These are phyloP conservation scores for Rutstroemia sp. DNA, from an alignment of 2,329 filamentous ascomycete genomes.

Conservation along the genomic window DNA sequence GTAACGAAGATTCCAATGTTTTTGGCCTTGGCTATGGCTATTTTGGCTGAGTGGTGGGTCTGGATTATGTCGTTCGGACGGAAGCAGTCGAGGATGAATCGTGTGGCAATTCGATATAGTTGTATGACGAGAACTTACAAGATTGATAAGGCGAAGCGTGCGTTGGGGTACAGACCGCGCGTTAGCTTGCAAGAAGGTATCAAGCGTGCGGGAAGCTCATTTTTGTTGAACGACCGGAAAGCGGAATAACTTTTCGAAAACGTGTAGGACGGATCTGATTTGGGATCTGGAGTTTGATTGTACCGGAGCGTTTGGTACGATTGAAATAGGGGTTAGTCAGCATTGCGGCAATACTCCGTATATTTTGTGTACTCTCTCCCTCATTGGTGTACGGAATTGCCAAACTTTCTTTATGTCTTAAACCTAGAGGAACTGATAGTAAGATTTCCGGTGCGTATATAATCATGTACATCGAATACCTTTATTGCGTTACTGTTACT, in stretches of 20 bases:
- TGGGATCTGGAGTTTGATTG: not conserved
- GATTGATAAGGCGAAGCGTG: not conserved
- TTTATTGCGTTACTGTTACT: no score
- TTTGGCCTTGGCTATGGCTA: constrained; percentile 6
- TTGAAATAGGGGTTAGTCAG: no score
- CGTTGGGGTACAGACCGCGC: not conserved
- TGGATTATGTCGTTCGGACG: constrained; percentile 11
- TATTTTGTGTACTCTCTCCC: no score
- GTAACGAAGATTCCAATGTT: constrained; percentile 8
- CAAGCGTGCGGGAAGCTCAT: not conserved
- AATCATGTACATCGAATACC: no score
- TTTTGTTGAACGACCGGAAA: not conserved
- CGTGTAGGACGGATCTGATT: no score
- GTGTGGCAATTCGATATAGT: not conserved
- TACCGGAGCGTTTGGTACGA: not conserved
- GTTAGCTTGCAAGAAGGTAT: not conserved
- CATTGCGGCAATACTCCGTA: no score
- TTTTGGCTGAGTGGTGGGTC: constrained; percentile 15
- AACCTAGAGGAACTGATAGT: no score
- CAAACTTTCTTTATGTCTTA: no score
- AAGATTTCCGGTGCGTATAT: no score
- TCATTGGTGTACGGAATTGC: no score
- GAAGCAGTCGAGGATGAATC: not conserved
- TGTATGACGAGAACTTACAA: not conserved
- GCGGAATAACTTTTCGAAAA: not conserved